Evolutionary conservation across 2,329 filamentous ascomycete species (phyloP).

Genomic region (Alternaria sp.): DNA sequence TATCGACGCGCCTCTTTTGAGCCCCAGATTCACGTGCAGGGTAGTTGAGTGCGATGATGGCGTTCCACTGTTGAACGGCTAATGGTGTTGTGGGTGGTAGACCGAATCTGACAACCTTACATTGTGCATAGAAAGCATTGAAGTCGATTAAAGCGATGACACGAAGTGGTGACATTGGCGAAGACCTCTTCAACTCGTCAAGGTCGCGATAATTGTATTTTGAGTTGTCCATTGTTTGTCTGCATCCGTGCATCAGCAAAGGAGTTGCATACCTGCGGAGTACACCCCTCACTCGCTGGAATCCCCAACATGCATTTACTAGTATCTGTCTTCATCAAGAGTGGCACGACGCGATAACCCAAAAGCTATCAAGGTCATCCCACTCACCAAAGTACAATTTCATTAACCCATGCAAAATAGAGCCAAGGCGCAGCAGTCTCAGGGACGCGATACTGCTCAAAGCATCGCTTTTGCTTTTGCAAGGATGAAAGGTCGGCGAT

Average conservation of each 20-base stretch:
- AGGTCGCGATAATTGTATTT: neutral
- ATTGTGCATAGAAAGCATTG: slow-evolving; percentile 95
- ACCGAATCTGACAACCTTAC: slow-evolving; percentile 87
- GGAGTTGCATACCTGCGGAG: neutral
- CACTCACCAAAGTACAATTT: neutral
- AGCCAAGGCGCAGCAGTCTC: too few species aligned
- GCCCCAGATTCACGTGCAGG: slow-evolving; percentile 81
- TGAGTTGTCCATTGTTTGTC: neutral
- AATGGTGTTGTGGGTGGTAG: slow-evolving; percentile 78
- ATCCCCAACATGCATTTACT: neutral
- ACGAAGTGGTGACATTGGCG: slow-evolving; percentile 69
- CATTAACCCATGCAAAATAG: too few species aligned
- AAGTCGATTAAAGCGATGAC: slow-evolving; percentile 92
- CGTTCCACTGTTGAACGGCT: slow-evolving; percentile 95
- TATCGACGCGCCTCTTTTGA: slow-evolving; percentile 79
- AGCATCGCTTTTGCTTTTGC: neutral
- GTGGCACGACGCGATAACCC: too few species aligned
- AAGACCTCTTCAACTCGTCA: neutral
- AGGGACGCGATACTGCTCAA: neutral
- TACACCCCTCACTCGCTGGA: too few species aligned
- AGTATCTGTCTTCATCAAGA: neutral
- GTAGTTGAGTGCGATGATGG: slow-evolving; percentile 95
- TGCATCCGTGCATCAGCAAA: neutral
- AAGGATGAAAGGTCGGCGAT: neutral
- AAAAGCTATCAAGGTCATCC: neutral